Conservation (phyloP, 2,329 filamentous ascomycete species). For the Fusarium sp. region DNA sequence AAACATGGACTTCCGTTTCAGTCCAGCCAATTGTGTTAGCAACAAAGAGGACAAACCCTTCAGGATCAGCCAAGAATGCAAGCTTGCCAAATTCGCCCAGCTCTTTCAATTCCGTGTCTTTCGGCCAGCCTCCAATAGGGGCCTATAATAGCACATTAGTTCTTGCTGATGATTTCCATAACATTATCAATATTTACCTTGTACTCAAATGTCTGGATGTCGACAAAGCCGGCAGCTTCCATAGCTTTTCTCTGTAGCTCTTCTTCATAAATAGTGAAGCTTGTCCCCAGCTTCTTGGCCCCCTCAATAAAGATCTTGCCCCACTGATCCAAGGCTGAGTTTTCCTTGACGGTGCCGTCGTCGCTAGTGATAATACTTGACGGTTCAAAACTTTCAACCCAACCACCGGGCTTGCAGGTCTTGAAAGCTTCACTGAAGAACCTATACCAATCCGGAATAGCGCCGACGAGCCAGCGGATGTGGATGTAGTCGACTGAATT, state of each 20-base stretch:
- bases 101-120: constrained; percentile 9
- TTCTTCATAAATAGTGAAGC: constrained; percentile 6
- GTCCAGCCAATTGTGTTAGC: constrained; percentile 20
- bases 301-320: constrained; percentile 24
- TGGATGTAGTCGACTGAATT: constrained; percentile 24
- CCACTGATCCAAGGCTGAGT: constrained; percentile 18
- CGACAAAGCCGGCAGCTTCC: constrained; percentile 24
- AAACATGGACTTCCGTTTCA: constrained; percentile 15
- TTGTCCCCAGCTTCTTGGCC: constrained; percentile 11
- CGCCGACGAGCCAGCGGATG: constrained; percentile 16
- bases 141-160: not conserved
- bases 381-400: constrained; percentile 18
- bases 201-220: constrained; percentile 16
- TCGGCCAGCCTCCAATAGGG: constrained; percentile 19
- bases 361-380: constrained; percentile 17
- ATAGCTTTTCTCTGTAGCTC: constrained; percentile 14
- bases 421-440: constrained; percentile 20
- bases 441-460: constrained; percentile 17
- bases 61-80: constrained; percentile 12
- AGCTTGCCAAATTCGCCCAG: constrained; percentile 9
- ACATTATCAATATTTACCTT: not conserved
- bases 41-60: constrained; percentile 20
- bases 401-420: constrained; percentile 19
- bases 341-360: constrained; percentile 16
- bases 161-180: too few species aligned